A percentile compares a stretch with the other conserved stretches of the same genome.
These are phyloP conservation scores for Trichosporon coremiiforme DNA, from an alignment of 1,284 basidiomycete genomes.

Conservation along the genomic window DNA sequence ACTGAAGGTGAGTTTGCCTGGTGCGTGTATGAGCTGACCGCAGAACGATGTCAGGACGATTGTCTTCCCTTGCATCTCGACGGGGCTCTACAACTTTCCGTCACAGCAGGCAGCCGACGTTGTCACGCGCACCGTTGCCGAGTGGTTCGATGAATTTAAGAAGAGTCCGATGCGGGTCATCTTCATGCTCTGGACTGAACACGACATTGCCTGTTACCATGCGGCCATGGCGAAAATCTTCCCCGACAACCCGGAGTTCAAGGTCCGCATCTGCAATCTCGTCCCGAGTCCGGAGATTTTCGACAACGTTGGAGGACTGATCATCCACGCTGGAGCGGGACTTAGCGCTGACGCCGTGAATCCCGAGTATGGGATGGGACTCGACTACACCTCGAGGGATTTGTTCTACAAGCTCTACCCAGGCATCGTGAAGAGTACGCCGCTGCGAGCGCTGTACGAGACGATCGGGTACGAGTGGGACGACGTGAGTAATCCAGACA, in stretches of 20 bases:
- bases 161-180: constrained; percentile 13
- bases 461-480: constrained; percentile 27
- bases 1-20: background rate
- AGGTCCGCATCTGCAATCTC: background rate
- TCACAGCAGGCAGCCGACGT: constrained; percentile 12
- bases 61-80: constrained; percentile 31
- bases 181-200: constrained; percentile 25
- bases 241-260: background rate
- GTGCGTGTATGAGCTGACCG: background rate
- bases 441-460: constrained; percentile 22
- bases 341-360: constrained; percentile 25
- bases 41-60: constrained; percentile 22
- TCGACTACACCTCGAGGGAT: constrained; percentile 26
- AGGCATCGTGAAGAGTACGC: constrained; percentile 8
- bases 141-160: constrained; percentile 22
- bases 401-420: constrained; percentile 21
- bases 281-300: background rate
- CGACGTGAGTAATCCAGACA: constrained; percentile 20
- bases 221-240: background rate
- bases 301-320: constrained; percentile 10
- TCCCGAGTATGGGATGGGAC: constrained; percentile 16
- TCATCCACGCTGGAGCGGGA: constrained; percentile 30
- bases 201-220: constrained; percentile 17
- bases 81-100: constrained; percentile 28
- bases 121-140: constrained; percentile 8